Evolutionary conservation across 345 rosid species (phyloP), one percentile per base, ranked within the genome.

Genomic region (Nephelium lappaceum): DNA sequence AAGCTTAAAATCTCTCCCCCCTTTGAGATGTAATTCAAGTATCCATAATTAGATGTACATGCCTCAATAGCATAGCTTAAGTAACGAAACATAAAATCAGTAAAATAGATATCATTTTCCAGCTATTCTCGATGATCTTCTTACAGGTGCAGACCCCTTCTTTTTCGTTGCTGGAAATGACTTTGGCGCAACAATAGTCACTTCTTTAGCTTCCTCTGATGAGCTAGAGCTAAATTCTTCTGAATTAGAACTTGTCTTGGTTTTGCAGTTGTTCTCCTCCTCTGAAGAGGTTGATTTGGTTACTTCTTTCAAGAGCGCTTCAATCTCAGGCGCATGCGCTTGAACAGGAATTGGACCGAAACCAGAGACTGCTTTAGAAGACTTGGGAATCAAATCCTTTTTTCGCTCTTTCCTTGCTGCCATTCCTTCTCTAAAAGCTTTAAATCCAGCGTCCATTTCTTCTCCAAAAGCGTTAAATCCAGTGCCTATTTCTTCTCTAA

Each of bases 221-320:
- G 64, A 60, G 27, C 25, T 10, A 23, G 64, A 60, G 27, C 64
- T 8, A 23, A 60, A 1, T 21, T 21, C 64, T 9, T 19, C 27
- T 60, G 64, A 60, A 7, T 27, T 10, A n/a, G 64, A 21, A 5
- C 64, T 60, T 60, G 27, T n/a, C 24, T 60, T 60, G 64, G 27
- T 21, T 60, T n/a, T 10, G 4, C 27, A 60, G 58, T 53, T 5
- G 21, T 53, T 18, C 23, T 60, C 27, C 16, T 23, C 64, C 64
- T 8, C 64, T n/a, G 64, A 60, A 60, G 64, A 60, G 16, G 64
- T 60, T 60, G 64, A 60, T 60, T 60, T 60, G 64, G 64, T 60
- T 21, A 60, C 64, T 60, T 60, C 64, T 60, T 60, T 60, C 64
- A 60, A 21, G 24, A 60, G 23, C 5, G 64, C 64, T 60, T 60